Percentiles rank a stretch among this genome's conserved stretches.
Evolutionary conservation across 2,329 filamentous ascomycete genomes (phyloP).

Genomic region (Plenodomus biglobosus): DNA sequence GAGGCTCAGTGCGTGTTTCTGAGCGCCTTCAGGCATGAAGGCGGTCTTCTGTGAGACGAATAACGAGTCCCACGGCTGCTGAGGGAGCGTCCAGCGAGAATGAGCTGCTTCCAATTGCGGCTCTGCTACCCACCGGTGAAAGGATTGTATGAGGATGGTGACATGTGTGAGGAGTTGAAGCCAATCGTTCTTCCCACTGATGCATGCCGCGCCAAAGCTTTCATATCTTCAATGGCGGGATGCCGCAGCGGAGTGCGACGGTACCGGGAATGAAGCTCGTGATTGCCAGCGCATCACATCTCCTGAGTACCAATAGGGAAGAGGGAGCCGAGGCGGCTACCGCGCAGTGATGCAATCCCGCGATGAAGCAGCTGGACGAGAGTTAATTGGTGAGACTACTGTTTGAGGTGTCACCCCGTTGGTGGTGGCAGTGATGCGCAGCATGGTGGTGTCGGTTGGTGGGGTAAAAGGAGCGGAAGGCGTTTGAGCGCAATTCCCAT

Average conservation of each 20-base stretch:
- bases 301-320: slow-evolving; percentile 1
- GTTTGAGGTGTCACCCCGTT: not conserved
- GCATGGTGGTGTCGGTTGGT: slow-evolving; percentile 7
- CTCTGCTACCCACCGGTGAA: slow-evolving; percentile 40
- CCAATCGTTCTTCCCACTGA: slow-evolving; percentile 33
- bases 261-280: slow-evolving; percentile 9
- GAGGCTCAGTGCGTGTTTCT: not conserved
- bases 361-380: not conserved
- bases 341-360: slow-evolving; percentile 1
- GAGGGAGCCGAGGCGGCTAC: not conserved
- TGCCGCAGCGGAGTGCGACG: slow-evolving; percentile 6
- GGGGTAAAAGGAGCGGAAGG: slow-evolving; percentile 2
- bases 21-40: slow-evolving; percentile 33
- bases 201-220: slow-evolving; percentile 18
- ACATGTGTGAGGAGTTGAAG: slow-evolving; percentile 26
- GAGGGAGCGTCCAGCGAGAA: slow-evolving; percentile 12
- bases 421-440: slow-evolving; percentile 12
- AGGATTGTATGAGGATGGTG: slow-evolving; percentile 17
- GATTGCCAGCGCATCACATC: slow-evolving; percentile 32
- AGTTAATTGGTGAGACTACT: not conserved
- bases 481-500: slow-evolving; percentile 25
- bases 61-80: slow-evolving; percentile 19
- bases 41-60: slow-evolving; percentile 20
- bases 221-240: slow-evolving; percentile 3
- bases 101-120: slow-evolving; percentile 28